Conservation (phyloP, 768 basidiomycete species). For the Trametes elegans region DNA sequence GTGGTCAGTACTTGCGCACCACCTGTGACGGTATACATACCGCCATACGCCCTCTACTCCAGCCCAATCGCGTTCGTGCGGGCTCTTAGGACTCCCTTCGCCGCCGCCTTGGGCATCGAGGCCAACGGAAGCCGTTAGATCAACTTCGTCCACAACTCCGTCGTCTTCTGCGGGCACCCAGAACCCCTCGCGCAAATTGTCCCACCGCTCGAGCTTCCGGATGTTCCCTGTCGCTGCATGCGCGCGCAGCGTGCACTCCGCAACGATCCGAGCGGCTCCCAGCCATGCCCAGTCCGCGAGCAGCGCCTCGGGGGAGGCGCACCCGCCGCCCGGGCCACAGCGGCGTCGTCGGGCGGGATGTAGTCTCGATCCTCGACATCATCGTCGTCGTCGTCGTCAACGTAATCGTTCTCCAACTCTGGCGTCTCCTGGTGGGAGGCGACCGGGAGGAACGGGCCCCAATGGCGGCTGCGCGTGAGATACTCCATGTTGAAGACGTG, state of each 20-base stretch:
- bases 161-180: not conserved
- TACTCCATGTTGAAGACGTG: slow-evolving; percentile 23
- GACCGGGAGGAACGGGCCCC: slow-evolving; percentile 25
- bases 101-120: not conserved
- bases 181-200: slow-evolving; percentile 7
- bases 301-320: slow-evolving; percentile 10
- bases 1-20: no score
- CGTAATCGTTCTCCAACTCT: not conserved
- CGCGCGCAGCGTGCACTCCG: slow-evolving; percentile 1
- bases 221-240: not conserved
- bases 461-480: slow-evolving; percentile 17
- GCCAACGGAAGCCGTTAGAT: not conserved
- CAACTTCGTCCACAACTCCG: not conserved
- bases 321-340: not conserved
- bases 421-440: not conserved
- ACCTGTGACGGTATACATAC: slow-evolving; percentile 1
- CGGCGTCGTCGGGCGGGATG: slow-evolving; percentile 2
- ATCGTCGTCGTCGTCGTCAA: slow-evolving; percentile 1
- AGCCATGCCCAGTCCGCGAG: slow-evolving; percentile 26
- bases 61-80: slow-evolving; percentile 27
- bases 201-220: not conserved
- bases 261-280: slow-evolving; percentile 15
- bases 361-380: slow-evolving; percentile 19
- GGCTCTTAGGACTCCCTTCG: no score
- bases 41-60: slow-evolving; percentile 28